Conservation (phyloP, 1,284 basidiomycete species). For the Ceratobasidium sp. region DNA sequence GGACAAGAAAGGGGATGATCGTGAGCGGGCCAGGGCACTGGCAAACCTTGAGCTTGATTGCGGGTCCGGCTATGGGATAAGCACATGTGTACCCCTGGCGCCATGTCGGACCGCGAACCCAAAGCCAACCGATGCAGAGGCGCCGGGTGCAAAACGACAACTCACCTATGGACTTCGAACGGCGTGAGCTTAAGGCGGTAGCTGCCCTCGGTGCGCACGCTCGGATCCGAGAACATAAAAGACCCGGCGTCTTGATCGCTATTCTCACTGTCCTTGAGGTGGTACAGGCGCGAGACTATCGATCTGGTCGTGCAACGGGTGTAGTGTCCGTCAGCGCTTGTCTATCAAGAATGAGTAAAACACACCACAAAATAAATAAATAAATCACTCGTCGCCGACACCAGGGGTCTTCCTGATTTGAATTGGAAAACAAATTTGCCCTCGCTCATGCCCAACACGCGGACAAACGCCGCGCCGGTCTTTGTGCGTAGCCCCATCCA, state of each 20-base stretch:
- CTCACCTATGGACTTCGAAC: conserved; percentile 94
- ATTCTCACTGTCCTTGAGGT: conserved; percentile 92
- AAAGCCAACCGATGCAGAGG: no score
- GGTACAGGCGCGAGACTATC: conserved; percentile 94
- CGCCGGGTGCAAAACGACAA: not conserved
- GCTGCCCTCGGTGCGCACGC: conserved; percentile 89
- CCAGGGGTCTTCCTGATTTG: no score
- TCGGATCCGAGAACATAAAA: conserved; percentile 91
- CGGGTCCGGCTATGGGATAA: not conserved
- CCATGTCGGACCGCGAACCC: not conserved
- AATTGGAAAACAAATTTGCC: no score
- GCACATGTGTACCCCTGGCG: not conserved
- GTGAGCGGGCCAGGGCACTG: not conserved
- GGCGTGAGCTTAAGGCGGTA: conserved; percentile 91
- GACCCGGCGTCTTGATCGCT: conserved; percentile 82
- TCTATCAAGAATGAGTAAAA: no score
- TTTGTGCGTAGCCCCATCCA: no score
- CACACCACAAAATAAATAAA: no score
- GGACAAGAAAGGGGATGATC: not conserved
- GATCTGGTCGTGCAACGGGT: conserved; percentile 90
- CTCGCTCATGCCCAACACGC: no score
- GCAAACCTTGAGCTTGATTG: no score
- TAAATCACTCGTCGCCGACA: no score
- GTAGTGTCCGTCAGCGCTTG: no score
- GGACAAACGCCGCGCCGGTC: no score